phyloP scores from a whole-genome alignment of 148 eudicot species.

The Drosera capensis region DNA sequence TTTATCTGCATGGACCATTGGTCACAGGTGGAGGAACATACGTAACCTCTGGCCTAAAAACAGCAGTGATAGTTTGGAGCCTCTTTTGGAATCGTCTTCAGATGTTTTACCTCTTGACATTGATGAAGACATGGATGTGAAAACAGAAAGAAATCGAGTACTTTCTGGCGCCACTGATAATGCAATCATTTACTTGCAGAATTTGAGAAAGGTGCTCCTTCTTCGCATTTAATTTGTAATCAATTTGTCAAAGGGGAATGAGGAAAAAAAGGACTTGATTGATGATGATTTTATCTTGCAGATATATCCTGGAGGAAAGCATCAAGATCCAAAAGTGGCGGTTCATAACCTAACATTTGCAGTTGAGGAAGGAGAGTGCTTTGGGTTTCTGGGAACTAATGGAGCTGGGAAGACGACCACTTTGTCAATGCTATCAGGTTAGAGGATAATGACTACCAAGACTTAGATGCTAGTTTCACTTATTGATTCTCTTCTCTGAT shows the following conservation, averaged over 20 bases:
- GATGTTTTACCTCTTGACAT: constrained; percentile 25
- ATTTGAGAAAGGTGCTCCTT: constrained; percentile 64
- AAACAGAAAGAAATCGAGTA: constrained; percentile 63
- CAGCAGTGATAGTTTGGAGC: constrained; percentile 33
- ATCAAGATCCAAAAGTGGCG: constrained; percentile 51
- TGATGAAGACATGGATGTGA: constrained; percentile 79
- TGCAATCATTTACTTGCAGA: constrained; percentile 67
- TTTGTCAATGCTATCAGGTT: constrained; percentile 86
- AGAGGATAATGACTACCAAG: background rate
- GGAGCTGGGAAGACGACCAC: constrained; percentile 99
- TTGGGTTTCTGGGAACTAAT: constrained; percentile 95
- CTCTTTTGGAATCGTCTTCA: constrained; percentile 47
- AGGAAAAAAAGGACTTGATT: too few species aligned
- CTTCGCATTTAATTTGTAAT: background rate
- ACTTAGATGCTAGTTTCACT: background rate
- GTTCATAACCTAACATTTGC: constrained; percentile 84
- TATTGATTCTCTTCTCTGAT: background rate
- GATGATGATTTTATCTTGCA: constrained; percentile 9
- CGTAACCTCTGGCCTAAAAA: constrained; percentile 12
- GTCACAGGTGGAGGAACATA: constrained; percentile 26
- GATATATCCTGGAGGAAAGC: constrained; percentile 67
- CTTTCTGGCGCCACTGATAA: constrained; percentile 64
- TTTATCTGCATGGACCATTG: constrained; percentile 13
- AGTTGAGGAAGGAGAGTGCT: constrained; percentile 95
- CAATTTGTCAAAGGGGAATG: too few species aligned